Evolutionary conservation across 192 early-diverging fungal genomes (phyloP).

Genomic region (Backusella psychrophila): DNA sequence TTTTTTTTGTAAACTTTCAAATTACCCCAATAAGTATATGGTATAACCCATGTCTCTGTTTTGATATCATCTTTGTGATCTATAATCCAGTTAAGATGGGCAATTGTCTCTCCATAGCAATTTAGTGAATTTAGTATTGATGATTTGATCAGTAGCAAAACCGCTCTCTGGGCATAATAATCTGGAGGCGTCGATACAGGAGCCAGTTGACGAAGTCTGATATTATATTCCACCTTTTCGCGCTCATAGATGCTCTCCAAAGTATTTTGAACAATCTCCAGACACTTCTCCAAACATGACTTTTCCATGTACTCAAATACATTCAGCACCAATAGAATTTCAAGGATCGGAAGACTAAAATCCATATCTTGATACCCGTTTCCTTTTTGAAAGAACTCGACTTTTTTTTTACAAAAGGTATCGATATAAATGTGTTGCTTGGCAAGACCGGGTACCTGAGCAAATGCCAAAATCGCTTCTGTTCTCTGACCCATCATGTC

Average conservation of each 20-base stretch:
- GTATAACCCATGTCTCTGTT: slow-evolving; percentile 44
- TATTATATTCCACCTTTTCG: not conserved
- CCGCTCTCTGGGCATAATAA: slow-evolving; percentile 16
- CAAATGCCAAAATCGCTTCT: slow-evolving; percentile 68
- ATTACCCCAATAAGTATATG: slow-evolving; percentile 48
- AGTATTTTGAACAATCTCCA: slow-evolving; percentile 19
- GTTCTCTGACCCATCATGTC: slow-evolving; percentile 58
- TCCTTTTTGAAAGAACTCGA: not conserved
- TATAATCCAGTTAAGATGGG: slow-evolving; percentile 40
- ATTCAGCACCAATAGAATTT: slow-evolving; percentile 48
- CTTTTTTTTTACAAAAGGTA: slow-evolving; percentile 8
- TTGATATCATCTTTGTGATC: slow-evolving; percentile 28
- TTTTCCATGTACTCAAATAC: slow-evolving; percentile 44
- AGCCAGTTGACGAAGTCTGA: not conserved
- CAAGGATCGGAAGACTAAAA: slow-evolving; percentile 41
- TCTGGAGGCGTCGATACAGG: not conserved
- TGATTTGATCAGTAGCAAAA: slow-evolving; percentile 42
- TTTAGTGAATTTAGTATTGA: slow-evolving; percentile 41
- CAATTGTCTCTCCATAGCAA: slow-evolving; percentile 30
- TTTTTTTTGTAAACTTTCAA: slow-evolving; percentile 1
- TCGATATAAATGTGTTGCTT: slow-evolving; percentile 22
- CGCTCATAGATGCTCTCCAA: not conserved
- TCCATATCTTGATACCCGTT: slow-evolving; percentile 23
- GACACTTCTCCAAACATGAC: slow-evolving; percentile 15
- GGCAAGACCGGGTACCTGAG: slow-evolving; percentile 37